phyloP scores from a whole-genome alignment of 2,329 filamentous ascomycete species.

The Aspergillus persii region DNA sequence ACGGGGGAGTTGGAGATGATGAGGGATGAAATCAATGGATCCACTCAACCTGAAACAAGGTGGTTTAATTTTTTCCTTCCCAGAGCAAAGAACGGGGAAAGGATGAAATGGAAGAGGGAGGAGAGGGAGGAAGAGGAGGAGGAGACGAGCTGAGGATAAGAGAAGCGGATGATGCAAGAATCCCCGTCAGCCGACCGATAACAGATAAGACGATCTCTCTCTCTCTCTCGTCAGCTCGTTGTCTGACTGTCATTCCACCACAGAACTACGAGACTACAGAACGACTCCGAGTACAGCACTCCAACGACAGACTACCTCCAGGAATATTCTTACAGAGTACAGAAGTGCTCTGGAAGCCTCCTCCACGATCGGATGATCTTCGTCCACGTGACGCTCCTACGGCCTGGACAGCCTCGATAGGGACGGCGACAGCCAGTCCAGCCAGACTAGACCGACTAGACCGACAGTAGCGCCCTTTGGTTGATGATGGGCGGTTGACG shows the following conservation, averaged over 20 bases:
- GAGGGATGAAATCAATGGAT: background rate
- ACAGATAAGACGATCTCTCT: too few species aligned
- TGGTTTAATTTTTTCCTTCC: background rate
- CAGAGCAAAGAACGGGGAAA: background rate
- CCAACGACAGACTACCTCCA: too few species aligned
- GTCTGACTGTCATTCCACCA: too few species aligned
- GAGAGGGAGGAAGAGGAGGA: background rate
- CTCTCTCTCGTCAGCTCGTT: too few species aligned
- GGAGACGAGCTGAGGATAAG: background rate
- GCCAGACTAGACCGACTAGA: too few species aligned
- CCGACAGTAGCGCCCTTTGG: too few species aligned
- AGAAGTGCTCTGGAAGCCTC: too few species aligned
- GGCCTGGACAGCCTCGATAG: background rate
- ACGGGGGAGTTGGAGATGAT: background rate
- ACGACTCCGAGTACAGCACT: background rate
- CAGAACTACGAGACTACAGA: background rate
- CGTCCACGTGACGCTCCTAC: background rate
- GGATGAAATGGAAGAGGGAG: background rate
- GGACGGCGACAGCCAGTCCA: too few species aligned
- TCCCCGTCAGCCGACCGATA: background rate
- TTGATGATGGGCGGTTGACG: too few species aligned
- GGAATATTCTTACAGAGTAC: too few species aligned
- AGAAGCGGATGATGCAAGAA: background rate
- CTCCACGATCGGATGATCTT: background rate
- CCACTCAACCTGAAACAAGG: background rate